Evolutionary conservation across 2,329 filamentous ascomycete species (phyloP).

Genomic region (Periconia sp.): DNA sequence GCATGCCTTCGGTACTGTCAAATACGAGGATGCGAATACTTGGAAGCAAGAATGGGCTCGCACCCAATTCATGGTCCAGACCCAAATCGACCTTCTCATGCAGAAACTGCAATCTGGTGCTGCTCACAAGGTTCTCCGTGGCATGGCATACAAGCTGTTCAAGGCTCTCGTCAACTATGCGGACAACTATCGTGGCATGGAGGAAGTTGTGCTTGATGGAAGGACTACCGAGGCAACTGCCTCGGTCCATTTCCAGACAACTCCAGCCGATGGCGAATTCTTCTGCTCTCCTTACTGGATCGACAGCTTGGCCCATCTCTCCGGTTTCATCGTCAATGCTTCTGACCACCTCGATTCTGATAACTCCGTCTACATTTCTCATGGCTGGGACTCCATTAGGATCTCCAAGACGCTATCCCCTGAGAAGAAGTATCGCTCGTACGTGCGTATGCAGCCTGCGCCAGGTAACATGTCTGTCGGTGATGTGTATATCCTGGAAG

Average conservation of each 20-base stretch:
- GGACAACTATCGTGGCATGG: conserved; percentile 63
- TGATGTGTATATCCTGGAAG: conserved; percentile 66
- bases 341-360: conserved; percentile 65
- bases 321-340: conserved; percentile 66
- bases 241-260: conserved; percentile 61
- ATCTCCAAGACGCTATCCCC: conserved; percentile 59
- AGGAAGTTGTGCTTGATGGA: conserved; percentile 64
- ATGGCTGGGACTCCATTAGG: conserved; percentile 67
- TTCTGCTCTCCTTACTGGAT: conserved; percentile 66
- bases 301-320: conserved; percentile 63
- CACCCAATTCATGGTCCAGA: conserved; percentile 64
- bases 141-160: conserved; percentile 79
- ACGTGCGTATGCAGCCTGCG: conserved; percentile 66
- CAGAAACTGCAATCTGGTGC: conserved; percentile 68
- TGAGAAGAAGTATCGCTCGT: conserved; percentile 63
- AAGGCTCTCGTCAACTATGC: conserved; percentile 64
- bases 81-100: conserved; percentile 68
- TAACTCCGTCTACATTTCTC: conserved; percentile 66
- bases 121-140: conserved; percentile 75
- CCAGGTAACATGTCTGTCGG: conserved; percentile 62
- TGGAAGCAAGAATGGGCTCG: conserved; percentile 72
- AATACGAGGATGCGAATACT: conserved; percentile 64
- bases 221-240: conserved; percentile 63
- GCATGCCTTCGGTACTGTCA: conserved; percentile 67
- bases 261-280: conserved; percentile 61